Conservation (phyloP, 768 basidiomycete genomes). For the Auricularia sp. region DNA sequence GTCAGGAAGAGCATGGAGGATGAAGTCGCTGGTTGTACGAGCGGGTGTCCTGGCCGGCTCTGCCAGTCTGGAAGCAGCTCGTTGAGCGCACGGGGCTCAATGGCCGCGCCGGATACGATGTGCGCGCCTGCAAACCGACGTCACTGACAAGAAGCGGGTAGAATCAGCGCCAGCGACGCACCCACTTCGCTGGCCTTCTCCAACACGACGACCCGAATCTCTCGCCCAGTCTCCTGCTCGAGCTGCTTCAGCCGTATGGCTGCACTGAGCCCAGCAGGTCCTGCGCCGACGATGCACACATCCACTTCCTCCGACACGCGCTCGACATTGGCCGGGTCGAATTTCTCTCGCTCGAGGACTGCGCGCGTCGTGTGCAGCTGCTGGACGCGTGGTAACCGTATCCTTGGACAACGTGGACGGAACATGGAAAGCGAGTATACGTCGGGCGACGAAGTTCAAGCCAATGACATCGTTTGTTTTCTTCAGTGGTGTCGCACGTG, state of each 20-base stretch:
- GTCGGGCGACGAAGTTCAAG: too few species aligned
- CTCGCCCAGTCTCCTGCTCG: conserved; percentile 64
- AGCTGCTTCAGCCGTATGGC: conserved; percentile 93
- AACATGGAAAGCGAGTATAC: background rate
- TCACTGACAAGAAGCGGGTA: background rate
- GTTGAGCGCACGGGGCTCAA: conserved; percentile 84
- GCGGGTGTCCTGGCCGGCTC: conserved; percentile 54
- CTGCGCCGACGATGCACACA: conserved; percentile 93
- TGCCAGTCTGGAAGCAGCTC: conserved; percentile 86
- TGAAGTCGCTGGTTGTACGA: conserved; percentile 67
- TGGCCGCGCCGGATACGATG: conserved; percentile 89
- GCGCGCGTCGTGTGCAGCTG: background rate
- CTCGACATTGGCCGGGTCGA: conserved; percentile 57
- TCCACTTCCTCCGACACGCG: conserved; percentile 87
- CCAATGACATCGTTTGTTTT: too few species aligned
- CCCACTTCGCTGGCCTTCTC: conserved; percentile 94
- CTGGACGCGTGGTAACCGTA: background rate
- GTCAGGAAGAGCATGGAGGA: conserved; percentile 85
- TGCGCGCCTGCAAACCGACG: conserved; percentile 56
- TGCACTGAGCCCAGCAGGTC: conserved; percentile 92
- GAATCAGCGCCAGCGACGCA: conserved; percentile 26
- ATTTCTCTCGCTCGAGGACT: conserved; percentile 15
- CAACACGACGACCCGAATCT: conserved; percentile 83
- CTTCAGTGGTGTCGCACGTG: too few species aligned
- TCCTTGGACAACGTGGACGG: background rate